These are phyloP conservation scores for Chaetomiaceae sp. DNA, from an alignment of 2,329 filamentous ascomycete genomes.

Conservation along the genomic window DNA sequence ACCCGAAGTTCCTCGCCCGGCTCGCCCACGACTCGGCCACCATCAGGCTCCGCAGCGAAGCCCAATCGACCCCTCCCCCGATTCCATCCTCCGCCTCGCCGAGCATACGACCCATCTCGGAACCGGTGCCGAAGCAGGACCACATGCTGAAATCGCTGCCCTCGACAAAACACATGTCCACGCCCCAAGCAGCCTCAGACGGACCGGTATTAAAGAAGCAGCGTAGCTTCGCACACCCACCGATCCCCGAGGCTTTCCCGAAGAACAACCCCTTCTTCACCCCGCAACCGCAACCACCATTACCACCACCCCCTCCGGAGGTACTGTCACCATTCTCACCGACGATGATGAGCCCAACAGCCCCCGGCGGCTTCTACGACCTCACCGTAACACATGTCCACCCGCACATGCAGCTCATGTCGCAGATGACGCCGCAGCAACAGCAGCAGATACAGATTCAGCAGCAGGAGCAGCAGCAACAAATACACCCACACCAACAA, in stretches of 20 bases:
- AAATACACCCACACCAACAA: neutral
- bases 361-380: constrained; percentile 17
- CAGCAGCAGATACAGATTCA: constrained; percentile 9
- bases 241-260: neutral
- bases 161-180: constrained; percentile 21
- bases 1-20: constrained; percentile 53
- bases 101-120: constrained; percentile 20
- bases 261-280: constrained; percentile 15
- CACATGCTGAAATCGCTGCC: constrained; percentile 4
- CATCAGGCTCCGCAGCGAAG: constrained; percentile 19
- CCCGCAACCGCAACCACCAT: constrained; percentile 1
- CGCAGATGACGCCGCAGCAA: constrained; percentile 11
- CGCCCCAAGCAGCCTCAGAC: constrained; percentile 12
- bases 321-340: constrained; percentile 13
- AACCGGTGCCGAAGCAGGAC: constrained; percentile 22
- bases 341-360: constrained; percentile 10
- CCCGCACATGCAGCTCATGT: constrained; percentile 20
- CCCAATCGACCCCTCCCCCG: constrained; percentile 9
- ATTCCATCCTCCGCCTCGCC: constrained; percentile 4
- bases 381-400: constrained; percentile 17
- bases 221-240: constrained; percentile 17
- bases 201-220: constrained; percentile 18
- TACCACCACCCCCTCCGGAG: neutral
- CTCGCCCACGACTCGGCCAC: constrained; percentile 54
- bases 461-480: constrained; percentile 10